phyloP scores from a whole-genome alignment of 257 asterid species.

The Penstemon newberryi region DNA sequence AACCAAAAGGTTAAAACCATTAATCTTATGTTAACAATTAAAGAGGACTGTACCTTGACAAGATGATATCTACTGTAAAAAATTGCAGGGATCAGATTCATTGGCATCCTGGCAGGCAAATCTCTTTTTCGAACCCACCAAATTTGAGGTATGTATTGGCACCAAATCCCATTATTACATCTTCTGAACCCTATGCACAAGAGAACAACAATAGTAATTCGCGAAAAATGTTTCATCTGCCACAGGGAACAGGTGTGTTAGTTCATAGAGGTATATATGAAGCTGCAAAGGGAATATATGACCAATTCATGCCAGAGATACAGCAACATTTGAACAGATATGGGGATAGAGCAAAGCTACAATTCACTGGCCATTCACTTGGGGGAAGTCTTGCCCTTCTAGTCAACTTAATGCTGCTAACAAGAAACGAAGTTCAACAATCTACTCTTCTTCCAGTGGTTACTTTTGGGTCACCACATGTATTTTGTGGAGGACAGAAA shows the following conservation, averaged over 20 bases:
- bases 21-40: no score
- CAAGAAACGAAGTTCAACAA: conserved; percentile 47
- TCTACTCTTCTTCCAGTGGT: conserved; percentile 76
- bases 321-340: conserved; percentile 52
- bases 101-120: conserved; percentile 91
- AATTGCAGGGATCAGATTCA: conserved; percentile 81
- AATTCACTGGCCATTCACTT: conserved; percentile 86
- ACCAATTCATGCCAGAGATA: conserved; percentile 82
- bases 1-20: no score
- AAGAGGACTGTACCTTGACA: background rate
- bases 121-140: conserved; percentile 83
- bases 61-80: no score
- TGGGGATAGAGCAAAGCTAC: conserved; percentile 72
- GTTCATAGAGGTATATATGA: conserved; percentile 93
- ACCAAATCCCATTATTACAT: background rate
- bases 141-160: conserved; percentile 61
- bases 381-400: conserved; percentile 94
- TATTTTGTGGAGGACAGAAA: conserved; percentile 79
- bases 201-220: background rate
- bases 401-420: conserved; percentile 73
- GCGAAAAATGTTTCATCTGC: background rate
- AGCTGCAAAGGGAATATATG: conserved; percentile 90
- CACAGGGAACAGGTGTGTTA: conserved; percentile 67
- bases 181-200: background rate
- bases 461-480: conserved; percentile 83